These are phyloP conservation scores for Leptographium lundbergii DNA, from an alignment of 2,329 filamentous ascomycete genomes.

Conservation along the genomic window DNA sequence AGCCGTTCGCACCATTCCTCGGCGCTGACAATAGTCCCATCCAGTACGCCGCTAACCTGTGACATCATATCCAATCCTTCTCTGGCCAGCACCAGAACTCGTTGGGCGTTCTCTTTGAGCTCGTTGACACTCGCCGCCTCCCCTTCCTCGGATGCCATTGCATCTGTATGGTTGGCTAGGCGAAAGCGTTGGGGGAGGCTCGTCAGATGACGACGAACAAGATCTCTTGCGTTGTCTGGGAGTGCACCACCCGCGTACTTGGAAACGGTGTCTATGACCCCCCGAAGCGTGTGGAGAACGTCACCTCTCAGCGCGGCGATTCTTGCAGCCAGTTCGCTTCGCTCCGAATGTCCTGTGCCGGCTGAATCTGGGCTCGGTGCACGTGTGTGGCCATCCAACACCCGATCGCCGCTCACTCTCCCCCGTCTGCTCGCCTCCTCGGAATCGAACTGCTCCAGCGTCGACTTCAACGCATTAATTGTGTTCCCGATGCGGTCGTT, in stretches of 20 bases:
- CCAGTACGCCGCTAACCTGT: conserved; percentile 77
- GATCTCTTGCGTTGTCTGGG: conserved; percentile 71
- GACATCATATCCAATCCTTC: conserved; percentile 91
- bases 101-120: conserved; percentile 49
- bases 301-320: conserved; percentile 59
- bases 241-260: conserved; percentile 85
- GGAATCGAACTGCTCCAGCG: conserved; percentile 70
- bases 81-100: conserved; percentile 73
- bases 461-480: conserved; percentile 59
- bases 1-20: conserved; percentile 82
- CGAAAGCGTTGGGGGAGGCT: conserved; percentile 71
- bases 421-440: conserved; percentile 14
- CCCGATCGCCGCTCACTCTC: neutral
- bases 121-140: conserved; percentile 17
- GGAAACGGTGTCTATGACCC: conserved; percentile 73
- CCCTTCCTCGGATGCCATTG: conserved; percentile 11
- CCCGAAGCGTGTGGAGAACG: conserved; percentile 66
- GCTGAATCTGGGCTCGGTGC: neutral
- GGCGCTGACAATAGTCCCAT: conserved; percentile 79
- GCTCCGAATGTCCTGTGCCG: conserved; percentile 18
- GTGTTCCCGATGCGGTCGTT: conserved; percentile 70
- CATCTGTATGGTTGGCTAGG: conserved; percentile 41
- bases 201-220: conserved; percentile 75
- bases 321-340: conserved; percentile 39
- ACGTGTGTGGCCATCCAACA: neutral